Base-by-base conservation (phyloP, 352 stramenopile species). In the Pythium utonaiense region DNA sequence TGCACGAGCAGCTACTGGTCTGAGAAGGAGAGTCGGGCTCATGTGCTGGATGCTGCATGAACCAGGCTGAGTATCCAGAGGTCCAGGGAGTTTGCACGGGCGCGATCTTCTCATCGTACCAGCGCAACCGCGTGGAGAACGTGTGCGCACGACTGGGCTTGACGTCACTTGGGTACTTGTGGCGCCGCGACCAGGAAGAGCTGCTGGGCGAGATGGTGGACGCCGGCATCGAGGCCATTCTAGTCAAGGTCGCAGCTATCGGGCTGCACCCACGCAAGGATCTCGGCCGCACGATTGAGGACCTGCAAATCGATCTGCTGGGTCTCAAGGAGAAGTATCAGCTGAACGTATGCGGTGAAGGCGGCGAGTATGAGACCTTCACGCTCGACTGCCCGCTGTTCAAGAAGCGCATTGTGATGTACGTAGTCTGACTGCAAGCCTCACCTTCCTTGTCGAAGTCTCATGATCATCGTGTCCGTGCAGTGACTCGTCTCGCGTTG, bases 41-140 rank as follows among this genome's bases (percentile, higher is more conserved):
- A 33, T 49, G 12, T 52, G 14, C 10, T 58, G 19, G 19, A 12
- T 24, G 53, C 16, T 56, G 42, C 12, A 17, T n/a, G 24, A 17
- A 27, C 22, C n/a, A 77, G 64, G 54, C 63, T 24, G 73, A 86
- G 36, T 93, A 81, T 60, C 93, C 95, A 3, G 79, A 93, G 8
- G 77, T 99, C 0, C 59, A 96, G 34, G 98, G 84, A 28, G 96
- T 99, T 6, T 97, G 87, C 47, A 97, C 87, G 0, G 98, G 98
- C 41, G 97, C 98, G n/a, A 99, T 99, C 67, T 89, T 99, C 47
- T 99, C 96, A 13, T 99, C 88, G 22, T 99, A 99, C 62, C 98
- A 99, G 81, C 80, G 98, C 33, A 98, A 96, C 28, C 91, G 98
- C 36, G 97, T 99, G 38, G 98, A 99, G 73, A 95, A 98, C 69